Conservation (phyloP, 2,329 filamentous ascomycete species). For the Diaporthe caulivora region DNA sequence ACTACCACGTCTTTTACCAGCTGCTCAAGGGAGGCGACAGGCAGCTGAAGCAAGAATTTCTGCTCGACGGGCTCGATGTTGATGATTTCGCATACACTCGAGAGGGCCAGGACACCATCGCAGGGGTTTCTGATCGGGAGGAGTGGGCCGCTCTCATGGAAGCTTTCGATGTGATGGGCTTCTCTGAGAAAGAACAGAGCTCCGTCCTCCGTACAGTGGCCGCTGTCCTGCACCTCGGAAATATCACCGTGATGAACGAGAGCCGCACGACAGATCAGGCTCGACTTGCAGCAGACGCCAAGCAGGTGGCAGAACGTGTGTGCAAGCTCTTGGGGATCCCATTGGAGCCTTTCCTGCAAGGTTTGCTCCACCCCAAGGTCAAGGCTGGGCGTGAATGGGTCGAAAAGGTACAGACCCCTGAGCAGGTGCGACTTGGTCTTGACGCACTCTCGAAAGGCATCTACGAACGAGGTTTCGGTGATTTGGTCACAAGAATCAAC, state of each 20-base stretch:
- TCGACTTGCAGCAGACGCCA: slow-evolving; percentile 80
- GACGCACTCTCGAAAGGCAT: slow-evolving; percentile 97
- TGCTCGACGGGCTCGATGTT: slow-evolving; percentile 80
- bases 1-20: slow-evolving; percentile 98
- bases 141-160: slow-evolving; percentile 94
- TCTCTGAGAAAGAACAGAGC: slow-evolving; percentile 84
- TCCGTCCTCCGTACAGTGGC: slow-evolving; percentile 90
- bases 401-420: slow-evolving; percentile 96
- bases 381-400: slow-evolving; percentile 99
- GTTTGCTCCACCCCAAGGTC: slow-evolving; percentile 90
- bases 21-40: slow-evolving; percentile 85
- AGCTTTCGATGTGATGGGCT: slow-evolving; percentile 94
- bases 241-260: slow-evolving; percentile 90
- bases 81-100: slow-evolving; percentile 93
- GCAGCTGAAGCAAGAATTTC: slow-evolving; percentile 79
- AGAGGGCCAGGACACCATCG: slow-evolving; percentile 91
- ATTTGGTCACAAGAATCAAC: slow-evolving; percentile 93
- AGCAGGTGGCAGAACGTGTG: slow-evolving; percentile 80
- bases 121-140: slow-evolving; percentile 87
- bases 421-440: slow-evolving; percentile 90
- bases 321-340: slow-evolving; percentile 88
- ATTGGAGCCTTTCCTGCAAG: slow-evolving; percentile 86
- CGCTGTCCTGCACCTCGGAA: slow-evolving; percentile 92
- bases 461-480: slow-evolving; percentile 95
- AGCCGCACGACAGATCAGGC: slow-evolving; percentile 93